Evolutionary conservation across 768 basidiomycete species (phyloP), one percentile per base, ranked within the genome.

Genomic region (Hericium alpestre): DNA sequence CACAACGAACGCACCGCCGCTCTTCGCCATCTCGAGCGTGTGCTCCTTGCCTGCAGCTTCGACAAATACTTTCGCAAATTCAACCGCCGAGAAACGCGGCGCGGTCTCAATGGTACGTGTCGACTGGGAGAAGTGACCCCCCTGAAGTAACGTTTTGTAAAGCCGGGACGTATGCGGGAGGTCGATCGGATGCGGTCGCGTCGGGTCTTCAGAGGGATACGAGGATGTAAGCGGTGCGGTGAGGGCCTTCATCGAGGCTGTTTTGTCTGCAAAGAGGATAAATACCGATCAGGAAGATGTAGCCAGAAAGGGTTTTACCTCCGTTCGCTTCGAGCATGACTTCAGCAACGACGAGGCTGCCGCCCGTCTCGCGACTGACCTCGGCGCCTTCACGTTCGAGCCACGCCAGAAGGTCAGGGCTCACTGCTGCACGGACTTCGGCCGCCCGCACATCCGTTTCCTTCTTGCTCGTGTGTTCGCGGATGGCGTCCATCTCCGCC

Each of bases 61-160:
- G 22, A 87, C 69, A 65, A 90, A 87, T 11, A 70, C 66, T 3
- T 70, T 69, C 0, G 87, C 88, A 60, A 91, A 91, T 1, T 69
- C 70, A 1, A 69, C 65, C 0, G 84, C 72, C 18, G 84, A 80
- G 76, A 85, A 92, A 1, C 68, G 61, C 2, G 77, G 63, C 2
- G 79, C 74, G 7, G 69, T 76, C 37, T 79, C 77, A 39, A 94
- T 73, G 2, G 76, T 59, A 20, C 76, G 76, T 2, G 81, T 78
- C 0, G 77, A 67, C 37, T 82, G 84, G 59, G 82, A 83, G 70
- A 84, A 96, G 66, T 94, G 92, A 0, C 93, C 93, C 5, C 93
- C 93, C 66, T 94, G 91, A 1, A 96, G 76, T 6, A 96, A 81
- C 6, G 83, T 83, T 68, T 96, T 96, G 78, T 91, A 94, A 51